These are phyloP conservation scores for Notholithocarpus densiflorus DNA, from an alignment of 306 rosid species.

Conservation along the genomic window DNA sequence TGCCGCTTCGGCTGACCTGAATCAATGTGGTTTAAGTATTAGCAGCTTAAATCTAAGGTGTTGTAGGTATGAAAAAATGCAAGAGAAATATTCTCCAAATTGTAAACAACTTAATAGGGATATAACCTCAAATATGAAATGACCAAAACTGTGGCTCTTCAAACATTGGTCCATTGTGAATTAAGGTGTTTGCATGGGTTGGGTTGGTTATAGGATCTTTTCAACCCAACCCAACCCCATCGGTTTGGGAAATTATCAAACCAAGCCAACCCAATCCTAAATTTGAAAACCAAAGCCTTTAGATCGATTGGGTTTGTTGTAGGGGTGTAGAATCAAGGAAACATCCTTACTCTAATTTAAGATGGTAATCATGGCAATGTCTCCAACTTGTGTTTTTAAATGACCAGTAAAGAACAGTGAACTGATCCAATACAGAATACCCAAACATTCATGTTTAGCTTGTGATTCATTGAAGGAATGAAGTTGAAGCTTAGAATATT, in stretches of 20 bases:
- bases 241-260: no score
- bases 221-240: no score
- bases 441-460: background rate
- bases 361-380: background rate
- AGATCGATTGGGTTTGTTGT: background rate
- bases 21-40: conserved; percentile 12
- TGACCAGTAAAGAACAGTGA: background rate
- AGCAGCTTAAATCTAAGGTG: conserved; percentile 1
- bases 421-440: background rate
- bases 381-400: background rate
- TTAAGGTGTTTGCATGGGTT: no score
- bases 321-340: background rate
- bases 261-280: no score
- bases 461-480: background rate
- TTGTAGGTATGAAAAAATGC: background rate
- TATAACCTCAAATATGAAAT: background rate
- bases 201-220: no score
- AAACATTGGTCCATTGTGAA: background rate
- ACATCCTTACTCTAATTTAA: background rate
- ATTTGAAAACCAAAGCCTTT: no score
- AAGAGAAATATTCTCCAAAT: background rate
- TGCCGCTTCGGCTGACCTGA: conserved; percentile 73
- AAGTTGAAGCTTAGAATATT: background rate
- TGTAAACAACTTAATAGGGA: background rate
- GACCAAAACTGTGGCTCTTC: background rate